These are phyloP conservation scores for Chimonanthus salicifolius DNA, from an alignment of 164 flowering plant genomes.

Conservation along the genomic window DNA sequence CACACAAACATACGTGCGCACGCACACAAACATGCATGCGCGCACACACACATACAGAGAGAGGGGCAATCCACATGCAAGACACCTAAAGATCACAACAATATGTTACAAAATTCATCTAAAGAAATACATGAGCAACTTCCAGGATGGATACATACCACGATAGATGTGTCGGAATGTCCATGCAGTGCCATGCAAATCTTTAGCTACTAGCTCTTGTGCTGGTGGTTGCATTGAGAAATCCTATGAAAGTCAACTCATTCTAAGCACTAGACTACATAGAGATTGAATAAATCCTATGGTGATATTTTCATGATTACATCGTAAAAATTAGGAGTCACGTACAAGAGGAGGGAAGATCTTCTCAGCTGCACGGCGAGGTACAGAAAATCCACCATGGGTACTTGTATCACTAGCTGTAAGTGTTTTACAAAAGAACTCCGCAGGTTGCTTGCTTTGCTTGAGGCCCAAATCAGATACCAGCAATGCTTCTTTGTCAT, in stretches of 20 bases:
- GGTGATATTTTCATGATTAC: neutral
- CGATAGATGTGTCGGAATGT: conserved; percentile 91
- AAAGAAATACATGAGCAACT: neutral
- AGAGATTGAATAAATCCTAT: neutral
- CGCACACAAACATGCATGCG: too few species aligned
- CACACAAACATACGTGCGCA: too few species aligned
- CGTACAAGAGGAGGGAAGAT: conserved; percentile 86
- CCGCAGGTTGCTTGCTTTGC: conserved; percentile 81
- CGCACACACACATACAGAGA: too few species aligned
- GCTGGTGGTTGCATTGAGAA: conserved; percentile 94
- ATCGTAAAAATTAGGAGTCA: conserved; percentile 6
- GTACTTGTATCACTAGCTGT: conserved; percentile 98
- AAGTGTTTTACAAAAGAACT: conserved; percentile 93
- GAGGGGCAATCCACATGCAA: too few species aligned
- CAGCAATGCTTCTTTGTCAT: conserved; percentile 76
- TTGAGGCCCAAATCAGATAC: conserved; percentile 88
- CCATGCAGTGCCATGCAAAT: conserved; percentile 83
- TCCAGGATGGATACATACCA: conserved; percentile 36
- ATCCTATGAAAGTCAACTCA: conserved; percentile 41
- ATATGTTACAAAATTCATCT: too few species aligned
- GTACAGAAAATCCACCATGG: conserved; percentile 98
- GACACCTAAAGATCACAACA: too few species aligned
- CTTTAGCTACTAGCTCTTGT: conserved; percentile 80
- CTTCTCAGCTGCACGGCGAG: conserved; percentile 97
- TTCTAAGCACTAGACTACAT: conserved; percentile 14